These are phyloP conservation scores for Pyricularia sp. DNA, from an alignment of 2,329 filamentous ascomycete genomes.

Conservation along the genomic window DNA sequence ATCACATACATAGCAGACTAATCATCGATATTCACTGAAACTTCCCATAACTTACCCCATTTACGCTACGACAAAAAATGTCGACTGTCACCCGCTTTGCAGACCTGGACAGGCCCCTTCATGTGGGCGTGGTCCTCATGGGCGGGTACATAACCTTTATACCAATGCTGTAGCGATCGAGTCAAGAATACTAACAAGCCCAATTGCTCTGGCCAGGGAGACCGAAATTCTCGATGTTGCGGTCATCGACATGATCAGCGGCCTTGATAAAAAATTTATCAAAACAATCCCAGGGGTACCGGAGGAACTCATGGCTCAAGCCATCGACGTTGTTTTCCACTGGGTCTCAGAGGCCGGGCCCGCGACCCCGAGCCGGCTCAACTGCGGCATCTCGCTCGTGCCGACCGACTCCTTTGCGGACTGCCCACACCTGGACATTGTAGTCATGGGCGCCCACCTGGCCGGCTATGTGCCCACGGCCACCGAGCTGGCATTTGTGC, in stretches of 20 bases:
- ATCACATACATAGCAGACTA: neutral
- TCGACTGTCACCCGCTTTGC: slow-evolving; percentile 9
- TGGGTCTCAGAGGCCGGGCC: slow-evolving; percentile 22
- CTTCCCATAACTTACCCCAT: neutral
- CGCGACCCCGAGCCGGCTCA: slow-evolving; percentile 12
- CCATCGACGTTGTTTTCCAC: slow-evolving; percentile 20
- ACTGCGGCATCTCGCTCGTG: slow-evolving; percentile 16
- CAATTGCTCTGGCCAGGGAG: neutral
- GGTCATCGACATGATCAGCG: neutral
- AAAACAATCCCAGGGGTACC: slow-evolving; percentile 13
- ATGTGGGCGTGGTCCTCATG: slow-evolving; percentile 20
- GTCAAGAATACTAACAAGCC: neutral
- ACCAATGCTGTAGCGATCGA: neutral
- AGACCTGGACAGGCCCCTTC: slow-evolving; percentile 16
- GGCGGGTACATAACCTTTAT: slow-evolving; percentile 14
- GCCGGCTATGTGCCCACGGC: slow-evolving; percentile 18
- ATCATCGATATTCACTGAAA: neutral
- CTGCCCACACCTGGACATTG: slow-evolving; percentile 29
- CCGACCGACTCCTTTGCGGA: slow-evolving; percentile 28
- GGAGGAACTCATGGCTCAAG: slow-evolving; percentile 11
- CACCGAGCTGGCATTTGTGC: slow-evolving; percentile 25
- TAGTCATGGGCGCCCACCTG: slow-evolving; percentile 27
- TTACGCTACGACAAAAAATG: neutral
- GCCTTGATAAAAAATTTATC: neutral
- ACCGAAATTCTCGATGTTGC: slow-evolving; percentile 4